These are phyloP conservation scores for Waltergamsia citrina DNA, from an alignment of 2,329 filamentous ascomycete species.

Conservation along the genomic window DNA sequence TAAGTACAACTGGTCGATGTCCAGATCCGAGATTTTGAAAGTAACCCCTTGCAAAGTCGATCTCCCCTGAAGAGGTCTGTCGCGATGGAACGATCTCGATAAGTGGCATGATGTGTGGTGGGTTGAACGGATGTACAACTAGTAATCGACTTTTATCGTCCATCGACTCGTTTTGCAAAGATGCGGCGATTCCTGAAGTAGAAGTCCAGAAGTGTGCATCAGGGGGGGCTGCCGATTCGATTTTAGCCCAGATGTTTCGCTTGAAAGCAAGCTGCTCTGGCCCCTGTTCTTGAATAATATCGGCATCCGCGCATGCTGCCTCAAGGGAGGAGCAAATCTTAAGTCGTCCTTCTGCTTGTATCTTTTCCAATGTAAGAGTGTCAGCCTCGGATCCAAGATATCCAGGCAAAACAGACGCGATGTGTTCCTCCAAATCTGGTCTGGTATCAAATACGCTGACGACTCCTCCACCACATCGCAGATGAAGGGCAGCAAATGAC, in stretches of 20 bases:
- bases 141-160: slow-evolving; percentile 27
- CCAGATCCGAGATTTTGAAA: slow-evolving; percentile 2
- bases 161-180: slow-evolving; percentile 26
- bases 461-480: slow-evolving; percentile 12
- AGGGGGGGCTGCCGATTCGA: slow-evolving; percentile 32
- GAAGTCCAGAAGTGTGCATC: slow-evolving; percentile 45
- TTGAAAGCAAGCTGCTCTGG: slow-evolving; percentile 45
- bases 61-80: slow-evolving; percentile 1
- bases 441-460: slow-evolving; percentile 41
- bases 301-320: slow-evolving; percentile 31
- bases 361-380: slow-evolving; percentile 7
- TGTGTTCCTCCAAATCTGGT: slow-evolving; percentile 31
- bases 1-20: slow-evolving; percentile 6
- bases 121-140: slow-evolving; percentile 53
- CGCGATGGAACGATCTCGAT: slow-evolving; percentile 42
- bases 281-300: slow-evolving; percentile 50
- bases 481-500: slow-evolving; percentile 43
- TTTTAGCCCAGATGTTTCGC: slow-evolving; percentile 35
- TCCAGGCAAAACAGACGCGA: slow-evolving; percentile 17
- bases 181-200: slow-evolving; percentile 48
- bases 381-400: slow-evolving; percentile 5
- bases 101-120: slow-evolving; percentile 51
- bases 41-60: slow-evolving; percentile 1
- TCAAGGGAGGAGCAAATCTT: slow-evolving; percentile 22
- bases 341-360: slow-evolving; percentile 12